Evolutionary conservation across 2,329 filamentous ascomycete species (phyloP).

Genomic region (Fusarium fujikuroi): DNA sequence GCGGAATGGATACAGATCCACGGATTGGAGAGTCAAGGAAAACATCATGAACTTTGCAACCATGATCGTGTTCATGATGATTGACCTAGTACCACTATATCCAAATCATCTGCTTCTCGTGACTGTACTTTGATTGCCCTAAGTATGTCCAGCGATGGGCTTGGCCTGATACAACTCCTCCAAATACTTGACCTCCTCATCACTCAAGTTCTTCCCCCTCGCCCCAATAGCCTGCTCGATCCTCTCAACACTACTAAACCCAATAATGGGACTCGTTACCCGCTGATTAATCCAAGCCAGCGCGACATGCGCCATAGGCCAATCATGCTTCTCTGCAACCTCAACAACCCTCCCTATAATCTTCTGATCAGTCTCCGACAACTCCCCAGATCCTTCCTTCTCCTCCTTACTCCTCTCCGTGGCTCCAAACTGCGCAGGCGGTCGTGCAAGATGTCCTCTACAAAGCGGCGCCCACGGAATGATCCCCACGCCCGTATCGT

Average conservation of each 20-base stretch:
- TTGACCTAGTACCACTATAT: fast-evolving
- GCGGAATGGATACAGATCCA: not conserved
- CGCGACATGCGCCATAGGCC: constrained; percentile 33
- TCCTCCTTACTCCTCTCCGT: constrained; percentile 29
- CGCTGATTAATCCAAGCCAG: constrained; percentile 30
- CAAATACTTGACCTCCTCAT: constrained; percentile 19
- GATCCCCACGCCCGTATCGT: constrained; percentile 43
- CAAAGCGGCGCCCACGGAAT: constrained; percentile 39
- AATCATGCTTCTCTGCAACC: constrained; percentile 5
- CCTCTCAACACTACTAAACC: constrained; percentile 30
- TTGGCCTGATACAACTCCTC: constrained; percentile 34
- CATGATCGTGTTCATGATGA: fast-evolving
- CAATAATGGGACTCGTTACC: constrained; percentile 27
- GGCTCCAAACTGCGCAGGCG: constrained; percentile 7
- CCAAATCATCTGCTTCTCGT: fast-evolving
- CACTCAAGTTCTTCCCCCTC: constrained; percentile 9
- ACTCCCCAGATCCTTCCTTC: constrained; percentile 17
- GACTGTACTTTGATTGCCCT: not conserved
- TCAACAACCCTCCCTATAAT: constrained; percentile 25
- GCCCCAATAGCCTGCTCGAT: constrained; percentile 31
- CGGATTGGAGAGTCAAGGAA: not conserved
- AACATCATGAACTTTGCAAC: not conserved
- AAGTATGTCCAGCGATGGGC: constrained; percentile 15
- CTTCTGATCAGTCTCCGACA: constrained; percentile 17
- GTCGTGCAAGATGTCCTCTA: constrained; percentile 27